phyloP scores from a whole-genome alignment of 441 rosid genomes.

The Dalechampia spathulata region DNA sequence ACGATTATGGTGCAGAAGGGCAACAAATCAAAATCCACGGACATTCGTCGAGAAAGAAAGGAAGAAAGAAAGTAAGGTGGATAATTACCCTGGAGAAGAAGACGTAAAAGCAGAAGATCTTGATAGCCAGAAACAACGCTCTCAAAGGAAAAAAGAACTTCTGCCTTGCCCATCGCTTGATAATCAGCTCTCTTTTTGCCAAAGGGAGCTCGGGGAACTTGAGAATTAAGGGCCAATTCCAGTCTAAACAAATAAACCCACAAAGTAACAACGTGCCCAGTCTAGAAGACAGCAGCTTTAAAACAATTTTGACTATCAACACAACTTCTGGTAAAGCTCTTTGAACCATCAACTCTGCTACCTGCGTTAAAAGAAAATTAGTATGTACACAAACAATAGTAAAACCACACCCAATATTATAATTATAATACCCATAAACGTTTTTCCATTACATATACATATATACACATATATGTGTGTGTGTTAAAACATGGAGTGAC shows the following conservation, averaged over 20 bases:
- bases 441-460: not conserved
- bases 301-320: slow-evolving; percentile 27
- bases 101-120: slow-evolving; percentile 38
- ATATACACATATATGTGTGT: too few relatives aligned
- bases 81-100: slow-evolving; percentile 54
- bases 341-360: slow-evolving; percentile 47
- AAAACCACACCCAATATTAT: not conserved
- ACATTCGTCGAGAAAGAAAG: too few relatives aligned
- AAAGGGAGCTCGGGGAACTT: slow-evolving; percentile 56
- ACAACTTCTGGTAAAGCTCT: slow-evolving; percentile 35
- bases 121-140: slow-evolving; percentile 39
- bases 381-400: not conserved
- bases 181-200: slow-evolving; percentile 43
- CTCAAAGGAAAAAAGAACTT: slow-evolving; percentile 36
- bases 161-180: slow-evolving; percentile 50
- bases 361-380: slow-evolving; percentile 22
- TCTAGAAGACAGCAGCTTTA: slow-evolving; percentile 57
- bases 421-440: not conserved
- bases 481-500: slow-evolving; percentile 25
- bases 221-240: slow-evolving; percentile 65
- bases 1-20: too few relatives aligned
- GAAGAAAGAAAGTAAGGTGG: too few relatives aligned
- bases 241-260: slow-evolving; percentile 47
- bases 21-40: too few relatives aligned
- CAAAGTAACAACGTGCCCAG: slow-evolving; percentile 68